These are phyloP conservation scores for Lipomyces chichibuensis DNA, from an alignment of 805 yeast species.

Conservation along the genomic window DNA sequence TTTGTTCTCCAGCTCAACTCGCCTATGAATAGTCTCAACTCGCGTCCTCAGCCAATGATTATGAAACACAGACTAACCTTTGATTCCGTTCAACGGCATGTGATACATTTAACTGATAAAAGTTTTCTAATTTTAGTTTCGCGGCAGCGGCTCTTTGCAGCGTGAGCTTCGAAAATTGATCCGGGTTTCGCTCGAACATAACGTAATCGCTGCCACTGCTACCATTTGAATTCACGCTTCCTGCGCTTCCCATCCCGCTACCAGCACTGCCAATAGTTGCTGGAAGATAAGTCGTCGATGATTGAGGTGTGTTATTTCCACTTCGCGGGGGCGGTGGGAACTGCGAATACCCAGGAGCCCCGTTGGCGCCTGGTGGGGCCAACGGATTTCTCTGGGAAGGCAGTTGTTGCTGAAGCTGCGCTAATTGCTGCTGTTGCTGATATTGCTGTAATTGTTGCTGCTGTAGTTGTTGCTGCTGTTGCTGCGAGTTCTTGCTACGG, in stretches of 20 bases:
- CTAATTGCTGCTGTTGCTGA: constrained; percentile 25
- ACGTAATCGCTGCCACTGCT: constrained; percentile 53
- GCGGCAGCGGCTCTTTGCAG: constrained; percentile 86
- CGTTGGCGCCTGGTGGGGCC: constrained; percentile 20
- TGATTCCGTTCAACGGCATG: constrained; percentile 97
- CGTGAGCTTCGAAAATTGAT: constrained; percentile 66
- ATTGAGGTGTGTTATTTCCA: constrained; percentile 5
- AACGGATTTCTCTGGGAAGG: constrained; percentile 28
- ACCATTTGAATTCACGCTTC: not conserved
- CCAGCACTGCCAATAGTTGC: constrained; percentile 48
- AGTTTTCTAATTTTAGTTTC: constrained; percentile 79
- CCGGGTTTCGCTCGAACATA: constrained; percentile 82
- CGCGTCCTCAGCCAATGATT: not conserved
- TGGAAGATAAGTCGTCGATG: constrained; percentile 73
- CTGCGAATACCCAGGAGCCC: constrained; percentile 31
- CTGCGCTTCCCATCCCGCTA: constrained; percentile 6
- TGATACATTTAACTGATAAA: constrained; percentile 78
- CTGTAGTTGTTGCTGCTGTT: constrained; percentile 18
- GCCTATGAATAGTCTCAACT: constrained; percentile 37
- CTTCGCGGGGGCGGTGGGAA: constrained; percentile 21
- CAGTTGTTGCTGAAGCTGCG: constrained; percentile 32
- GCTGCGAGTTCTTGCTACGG: constrained; percentile 6
- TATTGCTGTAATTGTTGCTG: constrained; percentile 24
- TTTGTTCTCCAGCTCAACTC: constrained; percentile 79
- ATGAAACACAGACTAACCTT: constrained; percentile 47